Conservation (phyloP, 495 filamentous ascomycete species). For the Clavariopsis aquatica region DNA sequence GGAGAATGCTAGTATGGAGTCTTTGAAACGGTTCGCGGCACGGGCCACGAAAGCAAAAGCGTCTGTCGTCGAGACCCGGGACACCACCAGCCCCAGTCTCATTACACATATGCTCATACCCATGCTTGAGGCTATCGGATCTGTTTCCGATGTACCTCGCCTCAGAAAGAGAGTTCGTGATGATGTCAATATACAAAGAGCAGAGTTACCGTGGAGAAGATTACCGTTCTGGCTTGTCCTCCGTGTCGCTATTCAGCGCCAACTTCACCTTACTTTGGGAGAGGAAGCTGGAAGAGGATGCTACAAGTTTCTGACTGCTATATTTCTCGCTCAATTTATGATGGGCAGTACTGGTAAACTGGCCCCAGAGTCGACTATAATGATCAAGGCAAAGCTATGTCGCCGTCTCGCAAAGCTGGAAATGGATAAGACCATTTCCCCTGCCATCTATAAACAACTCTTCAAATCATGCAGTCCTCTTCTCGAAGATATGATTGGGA, state of each 20-base stretch:
- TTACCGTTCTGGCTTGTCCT: conserved; percentile 60
- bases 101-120: conserved; percentile 60
- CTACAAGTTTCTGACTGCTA: conserved; percentile 61
- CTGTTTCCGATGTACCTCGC: conserved; percentile 43
- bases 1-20: conserved; percentile 59
- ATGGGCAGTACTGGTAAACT: conserved; percentile 42
- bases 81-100: conserved; percentile 56
- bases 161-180: conserved; percentile 58
- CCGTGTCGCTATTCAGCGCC: conserved; percentile 56
- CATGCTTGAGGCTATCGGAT: conserved; percentile 56
- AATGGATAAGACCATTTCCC: background rate
- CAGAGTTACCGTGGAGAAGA: conserved; percentile 58
- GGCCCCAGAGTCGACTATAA: conserved; percentile 40
- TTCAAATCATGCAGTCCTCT: conserved; percentile 31
- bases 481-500: conserved; percentile 41
- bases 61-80: conserved; percentile 53
- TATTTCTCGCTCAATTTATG: conserved; percentile 50
- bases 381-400: conserved; percentile 58
- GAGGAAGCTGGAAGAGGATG: conserved; percentile 50
- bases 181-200: conserved; percentile 50
- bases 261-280: conserved; percentile 51
- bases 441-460: conserved; percentile 28
- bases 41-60: conserved; percentile 53
- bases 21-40: conserved; percentile 55
- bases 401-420: conserved; percentile 64